phyloP scores from a whole-genome alignment of 352 stramenopile species.

The Discostella stelligera region DNA sequence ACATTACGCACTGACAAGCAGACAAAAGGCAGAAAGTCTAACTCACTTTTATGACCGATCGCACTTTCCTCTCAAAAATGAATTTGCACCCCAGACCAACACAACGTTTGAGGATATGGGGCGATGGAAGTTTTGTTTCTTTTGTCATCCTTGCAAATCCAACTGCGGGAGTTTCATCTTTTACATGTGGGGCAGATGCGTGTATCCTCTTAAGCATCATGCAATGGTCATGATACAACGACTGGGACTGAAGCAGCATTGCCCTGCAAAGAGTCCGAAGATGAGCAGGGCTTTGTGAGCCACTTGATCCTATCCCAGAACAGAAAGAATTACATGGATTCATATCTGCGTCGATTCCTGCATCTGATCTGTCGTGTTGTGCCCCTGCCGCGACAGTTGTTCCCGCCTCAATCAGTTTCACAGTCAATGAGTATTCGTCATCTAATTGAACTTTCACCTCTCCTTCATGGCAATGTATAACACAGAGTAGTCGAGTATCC shows the following conservation, averaged over 20 bases:
- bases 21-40: conserved; percentile 2
- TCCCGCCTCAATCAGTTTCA: conserved; percentile 75
- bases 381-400: conserved; percentile 30
- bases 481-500: conserved; percentile 47
- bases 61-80: conserved; percentile 74
- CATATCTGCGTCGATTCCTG: conserved; percentile 7
- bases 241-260: conserved; percentile 77
- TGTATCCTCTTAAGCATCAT: conserved; percentile 38
- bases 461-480: conserved; percentile 79
- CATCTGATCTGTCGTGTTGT: conserved; percentile 6
- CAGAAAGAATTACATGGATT: conserved; percentile 7
- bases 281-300: conserved; percentile 60
- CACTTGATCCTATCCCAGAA: conserved; percentile 35
- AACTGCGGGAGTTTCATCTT: conserved; percentile 36
- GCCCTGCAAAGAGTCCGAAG: conserved; percentile 68
- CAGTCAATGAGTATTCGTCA: conserved; percentile 74
- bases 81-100: conserved; percentile 75
- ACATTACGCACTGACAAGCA: not conserved
- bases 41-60: conserved; percentile 50
- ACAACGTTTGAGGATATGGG: conserved; percentile 70
- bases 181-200: conserved; percentile 29
- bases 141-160: conserved; percentile 57
- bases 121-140: conserved; percentile 42
- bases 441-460: conserved; percentile 83
- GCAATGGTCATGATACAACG: conserved; percentile 76